Conservation (phyloP, 768 basidiomycete species). For the Austroboletus festivus region DNA sequence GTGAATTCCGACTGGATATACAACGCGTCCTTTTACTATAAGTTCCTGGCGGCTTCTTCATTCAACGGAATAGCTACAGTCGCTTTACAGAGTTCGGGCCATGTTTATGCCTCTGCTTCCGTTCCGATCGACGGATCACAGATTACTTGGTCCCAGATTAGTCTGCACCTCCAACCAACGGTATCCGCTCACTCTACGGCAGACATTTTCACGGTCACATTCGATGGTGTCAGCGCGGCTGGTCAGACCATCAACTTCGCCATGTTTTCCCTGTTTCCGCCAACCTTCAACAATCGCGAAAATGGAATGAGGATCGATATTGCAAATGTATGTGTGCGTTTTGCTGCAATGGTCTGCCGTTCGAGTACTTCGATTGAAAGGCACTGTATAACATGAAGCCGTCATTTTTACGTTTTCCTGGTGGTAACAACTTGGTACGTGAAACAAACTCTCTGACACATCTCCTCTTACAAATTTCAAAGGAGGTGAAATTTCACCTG, state of each 20-base stretch:
- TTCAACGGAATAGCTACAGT: slow-evolving; percentile 41
- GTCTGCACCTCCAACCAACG: slow-evolving; percentile 40
- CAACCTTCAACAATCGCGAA: slow-evolving; percentile 55
- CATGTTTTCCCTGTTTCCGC: slow-evolving; percentile 61
- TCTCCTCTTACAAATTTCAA: slow-evolving; percentile 17
- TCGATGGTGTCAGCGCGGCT: slow-evolving; percentile 39
- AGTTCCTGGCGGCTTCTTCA: slow-evolving; percentile 42
- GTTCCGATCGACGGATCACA: slow-evolving; percentile 39
- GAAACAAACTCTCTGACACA: slow-evolving; percentile 9
- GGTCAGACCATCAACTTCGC: slow-evolving; percentile 52
- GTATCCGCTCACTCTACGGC: slow-evolving; percentile 36
- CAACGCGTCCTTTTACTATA: slow-evolving; percentile 57
- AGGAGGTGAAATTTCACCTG: slow-evolving; percentile 38
- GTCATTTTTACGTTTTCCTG: slow-evolving; percentile 62
- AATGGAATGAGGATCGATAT: slow-evolving; percentile 65
- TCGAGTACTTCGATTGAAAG: slow-evolving; percentile 33
- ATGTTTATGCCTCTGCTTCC: slow-evolving; percentile 38
- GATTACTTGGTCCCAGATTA: slow-evolving; percentile 48
- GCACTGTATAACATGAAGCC: slow-evolving; percentile 53
- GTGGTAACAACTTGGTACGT: slow-evolving; percentile 59
- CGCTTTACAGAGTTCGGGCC: slow-evolving; percentile 43
- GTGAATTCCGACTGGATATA: slow-evolving; percentile 50
- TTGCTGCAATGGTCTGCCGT: no score
- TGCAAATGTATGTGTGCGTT: slow-evolving; percentile 43
- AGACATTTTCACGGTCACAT: slow-evolving; percentile 52